These are phyloP conservation scores for Sequoia sempervirens DNA, from an alignment of 75 land plant species.

Conservation along the genomic window DNA sequence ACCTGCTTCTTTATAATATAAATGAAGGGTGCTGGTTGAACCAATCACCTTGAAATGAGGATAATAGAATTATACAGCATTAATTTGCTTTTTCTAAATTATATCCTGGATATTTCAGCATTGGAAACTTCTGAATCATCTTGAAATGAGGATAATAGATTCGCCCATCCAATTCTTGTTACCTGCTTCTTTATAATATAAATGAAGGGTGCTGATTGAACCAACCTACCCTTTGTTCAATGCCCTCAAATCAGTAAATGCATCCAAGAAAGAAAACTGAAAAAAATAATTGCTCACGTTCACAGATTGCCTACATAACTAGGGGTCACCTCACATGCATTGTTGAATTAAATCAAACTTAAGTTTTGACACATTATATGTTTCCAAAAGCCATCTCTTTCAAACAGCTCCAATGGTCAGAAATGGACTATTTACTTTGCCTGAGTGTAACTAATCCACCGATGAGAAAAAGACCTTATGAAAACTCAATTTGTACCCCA, in stretches of 20 bases:
- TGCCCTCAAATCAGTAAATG: not conserved
- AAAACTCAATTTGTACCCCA: not conserved
- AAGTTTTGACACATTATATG: not conserved
- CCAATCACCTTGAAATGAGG: too few relatives aligned
- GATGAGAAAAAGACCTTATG: not conserved
- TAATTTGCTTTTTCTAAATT: not conserved
- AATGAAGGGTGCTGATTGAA: not conserved
- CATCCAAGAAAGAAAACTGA: not conserved
- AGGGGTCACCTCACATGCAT: not conserved
- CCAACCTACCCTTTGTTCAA: not conserved
- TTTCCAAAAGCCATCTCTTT: not conserved
- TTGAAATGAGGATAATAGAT: not conserved
- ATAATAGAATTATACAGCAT: too few relatives aligned
- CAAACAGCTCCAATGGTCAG: not conserved
- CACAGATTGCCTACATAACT: not conserved
- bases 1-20: not conserved
- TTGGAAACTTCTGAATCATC: not conserved
- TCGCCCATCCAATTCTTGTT: not conserved
- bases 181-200: not conserved
- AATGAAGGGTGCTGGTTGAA: not conserved
- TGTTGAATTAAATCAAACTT: not conserved
- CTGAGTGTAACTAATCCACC: not conserved
- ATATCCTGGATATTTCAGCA: not conserved
- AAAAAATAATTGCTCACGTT: not conserved
- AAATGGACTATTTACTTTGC: not conserved